Conservation (phyloP, 2,329 filamentous ascomycete species). For the Helotiales sp. region DNA sequence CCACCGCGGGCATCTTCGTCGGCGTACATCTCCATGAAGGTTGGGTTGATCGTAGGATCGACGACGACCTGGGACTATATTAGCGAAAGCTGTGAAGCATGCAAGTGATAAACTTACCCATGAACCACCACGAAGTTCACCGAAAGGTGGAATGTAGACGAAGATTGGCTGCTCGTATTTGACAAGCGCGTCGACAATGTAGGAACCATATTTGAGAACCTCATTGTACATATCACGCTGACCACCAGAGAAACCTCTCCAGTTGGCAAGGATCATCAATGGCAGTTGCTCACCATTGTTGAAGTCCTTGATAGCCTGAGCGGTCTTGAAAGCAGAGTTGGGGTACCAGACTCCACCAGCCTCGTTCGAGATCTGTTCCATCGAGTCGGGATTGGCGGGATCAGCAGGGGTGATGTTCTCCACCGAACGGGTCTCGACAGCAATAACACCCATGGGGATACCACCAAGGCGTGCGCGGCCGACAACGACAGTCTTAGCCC, state of each 20-base stretch:
- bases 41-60: constrained; percentile 95
- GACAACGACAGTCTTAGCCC: constrained; percentile 95
- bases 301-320: constrained; percentile 98
- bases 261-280: constrained; percentile 99
- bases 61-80: constrained; percentile 70
- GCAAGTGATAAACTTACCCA: constrained; percentile 60
- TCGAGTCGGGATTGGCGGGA: constrained; percentile 96
- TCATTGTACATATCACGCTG: constrained; percentile 99
- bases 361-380: constrained; percentile 91
- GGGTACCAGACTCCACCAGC: constrained; percentile 99
- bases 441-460: constrained; percentile 98
- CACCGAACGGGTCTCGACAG: constrained; percentile 90
- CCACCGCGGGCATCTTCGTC: constrained; percentile 93
- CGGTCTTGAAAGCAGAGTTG: constrained; percentile 99
- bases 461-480: constrained; percentile 94
- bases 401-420: constrained; percentile 97
- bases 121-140: constrained; percentile 96
- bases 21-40: constrained; percentile 99
- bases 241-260: constrained; percentile 99
- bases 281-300: constrained; percentile 98
- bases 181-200: constrained; percentile 97
- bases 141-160: constrained; percentile 95
- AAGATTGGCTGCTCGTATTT: constrained; percentile 99
- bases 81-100: constrained; percentile 30
- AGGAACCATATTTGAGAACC: constrained; percentile 98